Percentiles rank a stretch among this genome's conserved stretches.
These are phyloP conservation scores for Nicotiana undulata DNA, from an alignment of 257 asterid genomes.

Conservation along the genomic window DNA sequence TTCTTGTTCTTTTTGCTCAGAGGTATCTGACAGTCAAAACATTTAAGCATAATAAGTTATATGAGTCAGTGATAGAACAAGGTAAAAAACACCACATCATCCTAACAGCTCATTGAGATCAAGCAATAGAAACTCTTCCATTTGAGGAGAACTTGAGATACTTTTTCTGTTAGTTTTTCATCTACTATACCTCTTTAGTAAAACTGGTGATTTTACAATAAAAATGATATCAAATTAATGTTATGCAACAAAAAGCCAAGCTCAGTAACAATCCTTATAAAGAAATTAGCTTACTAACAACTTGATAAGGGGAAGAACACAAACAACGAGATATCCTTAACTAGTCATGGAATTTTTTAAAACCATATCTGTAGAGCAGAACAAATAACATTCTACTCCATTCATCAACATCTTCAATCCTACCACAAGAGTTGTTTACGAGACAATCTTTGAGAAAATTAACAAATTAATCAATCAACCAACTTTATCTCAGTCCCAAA, in stretches of 20 bases:
- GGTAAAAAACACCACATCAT: neutral
- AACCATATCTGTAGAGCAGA: neutral
- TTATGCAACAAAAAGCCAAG: neutral
- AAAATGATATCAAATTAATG: neutral
- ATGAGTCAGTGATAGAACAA: neutral
- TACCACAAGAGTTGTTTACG: neutral
- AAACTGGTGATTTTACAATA: neutral
- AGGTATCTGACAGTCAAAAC: conserved; percentile 51
- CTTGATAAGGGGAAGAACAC: neutral
- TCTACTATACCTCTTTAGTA: neutral
- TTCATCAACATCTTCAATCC: neutral
- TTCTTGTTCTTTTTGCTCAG: conserved; percentile 91
- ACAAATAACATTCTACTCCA: neutral
- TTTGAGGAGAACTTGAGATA: neutral
- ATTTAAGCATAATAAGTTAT: neutral
- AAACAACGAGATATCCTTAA: neutral
- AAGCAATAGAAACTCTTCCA: neutral
- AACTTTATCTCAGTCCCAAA: neutral
- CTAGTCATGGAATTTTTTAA: neutral
- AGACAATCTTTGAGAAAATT: neutral
- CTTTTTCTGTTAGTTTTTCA: neutral
- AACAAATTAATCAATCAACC: neutral
- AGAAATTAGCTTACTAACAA: neutral
- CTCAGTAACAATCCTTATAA: neutral
- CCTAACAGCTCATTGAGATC: neutral